Evolutionary conservation across 2,329 filamentous ascomycete species (phyloP).

Genomic region (Coleophoma eucalyptorum): DNA sequence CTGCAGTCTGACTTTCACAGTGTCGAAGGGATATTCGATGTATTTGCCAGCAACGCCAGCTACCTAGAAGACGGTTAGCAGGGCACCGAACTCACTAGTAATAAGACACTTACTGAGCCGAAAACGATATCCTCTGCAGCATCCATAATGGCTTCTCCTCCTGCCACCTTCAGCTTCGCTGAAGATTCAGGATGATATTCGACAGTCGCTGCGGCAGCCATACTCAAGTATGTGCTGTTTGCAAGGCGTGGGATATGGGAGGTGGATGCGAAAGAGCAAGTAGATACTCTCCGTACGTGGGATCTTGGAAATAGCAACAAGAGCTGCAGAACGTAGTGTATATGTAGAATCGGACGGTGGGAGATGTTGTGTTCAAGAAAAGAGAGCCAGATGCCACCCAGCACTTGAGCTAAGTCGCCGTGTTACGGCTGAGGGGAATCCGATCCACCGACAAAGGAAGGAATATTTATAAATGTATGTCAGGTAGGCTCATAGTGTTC

Average conservation of each 20-base stretch:
- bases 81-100: not conserved
- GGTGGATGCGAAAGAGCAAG: not conserved
- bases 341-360: too few species aligned
- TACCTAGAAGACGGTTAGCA: slow-evolving; percentile 38
- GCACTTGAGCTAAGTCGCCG: too few species aligned
- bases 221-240: slow-evolving; percentile 6
- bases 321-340: too few species aligned
- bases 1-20: slow-evolving; percentile 94
- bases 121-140: slow-evolving; percentile 83
- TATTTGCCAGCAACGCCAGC: slow-evolving; percentile 91
- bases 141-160: slow-evolving; percentile 34
- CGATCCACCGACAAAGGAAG: too few species aligned
- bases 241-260: not conserved
- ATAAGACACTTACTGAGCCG: slow-evolving; percentile 63
- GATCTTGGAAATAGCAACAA: too few species aligned
- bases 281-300: too few species aligned
- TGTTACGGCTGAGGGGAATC: too few species aligned
- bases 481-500: too few species aligned
- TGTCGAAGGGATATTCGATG: slow-evolving; percentile 98
- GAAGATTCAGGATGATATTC: slow-evolving; percentile 11
- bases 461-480: too few species aligned
- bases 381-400: too few species aligned
- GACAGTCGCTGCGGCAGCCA: slow-evolving; percentile 19
- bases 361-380: too few species aligned
- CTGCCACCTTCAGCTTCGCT: slow-evolving; percentile 10